Evolutionary conservation across 352 stramenopile species (phyloP).

Genomic region (Pythium volutum): DNA sequence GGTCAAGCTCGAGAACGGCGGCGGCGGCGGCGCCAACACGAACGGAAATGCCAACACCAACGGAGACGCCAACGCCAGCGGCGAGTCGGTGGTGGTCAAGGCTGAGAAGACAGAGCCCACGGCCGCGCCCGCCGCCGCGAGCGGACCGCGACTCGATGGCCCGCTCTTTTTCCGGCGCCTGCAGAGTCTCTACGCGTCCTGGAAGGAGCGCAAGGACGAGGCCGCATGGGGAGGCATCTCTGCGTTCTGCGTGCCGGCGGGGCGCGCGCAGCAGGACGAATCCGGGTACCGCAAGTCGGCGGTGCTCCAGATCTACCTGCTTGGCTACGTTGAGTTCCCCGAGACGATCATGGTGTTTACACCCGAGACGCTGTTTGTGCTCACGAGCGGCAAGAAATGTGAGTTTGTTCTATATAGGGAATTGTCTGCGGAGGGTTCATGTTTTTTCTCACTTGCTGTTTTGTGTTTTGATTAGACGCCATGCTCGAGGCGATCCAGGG

Average conservation of each 20-base stretch:
- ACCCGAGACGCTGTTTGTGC: conserved; percentile 71
- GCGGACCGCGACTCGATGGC: conserved; percentile 48
- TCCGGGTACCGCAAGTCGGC: conserved; percentile 88
- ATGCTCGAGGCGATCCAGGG: conserved; percentile 80
- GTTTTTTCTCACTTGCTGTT: conserved; percentile 7
- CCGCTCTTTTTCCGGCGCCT: conserved; percentile 80
- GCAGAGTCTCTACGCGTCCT: conserved; percentile 68
- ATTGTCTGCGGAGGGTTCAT: not conserved
- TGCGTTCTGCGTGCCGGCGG: conserved; percentile 80
- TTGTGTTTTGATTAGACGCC: conserved; percentile 33
- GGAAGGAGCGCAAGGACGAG: conserved; percentile 52
- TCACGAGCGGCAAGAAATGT: conserved; percentile 90
- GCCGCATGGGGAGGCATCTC: conserved; percentile 56
- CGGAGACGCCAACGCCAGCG: not conserved
- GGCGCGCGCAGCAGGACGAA: conserved; percentile 79
- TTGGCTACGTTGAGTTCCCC: conserved; percentile 90
- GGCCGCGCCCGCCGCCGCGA: conserved; percentile 8
- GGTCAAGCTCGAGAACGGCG: conserved; percentile 19
- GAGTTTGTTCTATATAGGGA: conserved; percentile 5
- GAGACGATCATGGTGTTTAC: conserved; percentile 92
- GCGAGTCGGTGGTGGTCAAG: conserved; percentile 13
- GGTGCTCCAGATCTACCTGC: conserved; percentile 88
- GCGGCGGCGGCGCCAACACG: not conserved
- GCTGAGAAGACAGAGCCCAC: conserved; percentile 35
- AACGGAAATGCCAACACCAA: not conserved